Evolutionary conservation across 2,329 filamentous ascomycete genomes (phyloP).

Genomic region (Alternaria burnsii): DNA sequence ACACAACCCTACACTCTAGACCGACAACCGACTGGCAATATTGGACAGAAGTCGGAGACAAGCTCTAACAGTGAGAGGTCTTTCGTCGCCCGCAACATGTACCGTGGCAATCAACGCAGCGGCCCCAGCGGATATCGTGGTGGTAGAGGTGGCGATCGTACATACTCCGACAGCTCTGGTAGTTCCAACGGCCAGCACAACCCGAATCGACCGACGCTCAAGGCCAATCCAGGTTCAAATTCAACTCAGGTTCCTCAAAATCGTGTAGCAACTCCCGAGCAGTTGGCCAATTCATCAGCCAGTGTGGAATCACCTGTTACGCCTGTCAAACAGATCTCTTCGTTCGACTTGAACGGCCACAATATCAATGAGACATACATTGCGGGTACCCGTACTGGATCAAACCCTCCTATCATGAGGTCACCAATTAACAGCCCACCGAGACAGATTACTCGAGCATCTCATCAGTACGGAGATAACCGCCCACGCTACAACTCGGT

Average conservation of each 20-base stretch:
- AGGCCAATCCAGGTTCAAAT: neutral
- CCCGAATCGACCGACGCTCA: conserved; percentile 15
- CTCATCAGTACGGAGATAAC: neutral
- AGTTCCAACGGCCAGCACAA: conserved; percentile 17
- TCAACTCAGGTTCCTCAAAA: neutral
- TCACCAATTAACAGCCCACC: neutral
- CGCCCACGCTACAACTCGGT: neutral
- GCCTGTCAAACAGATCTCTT: conserved; percentile 13
- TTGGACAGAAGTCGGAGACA: conserved; percentile 9
- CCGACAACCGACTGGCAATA: neutral
- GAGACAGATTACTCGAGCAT: neutral
- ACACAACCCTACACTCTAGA: neutral
- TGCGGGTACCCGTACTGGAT: neutral
- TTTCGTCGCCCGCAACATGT: conserved; percentile 18
- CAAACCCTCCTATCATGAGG: neutral
- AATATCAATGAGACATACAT: conserved; percentile 29
- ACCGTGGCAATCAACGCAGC: conserved; percentile 11
- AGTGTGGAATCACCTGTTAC: conserved; percentile 6
- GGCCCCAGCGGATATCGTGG: conserved; percentile 14
- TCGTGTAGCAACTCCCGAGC: conserved; percentile 9
- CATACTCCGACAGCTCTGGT: conserved; percentile 27
- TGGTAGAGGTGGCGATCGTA: conserved; percentile 15
- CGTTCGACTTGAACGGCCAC: conserved; percentile 20
- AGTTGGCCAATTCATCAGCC: neutral
- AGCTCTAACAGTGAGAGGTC: conserved; percentile 8